Evolutionary conservation across 73 alveolate species (phyloP).

Genomic region (Paramecium sonneborni): DNA sequence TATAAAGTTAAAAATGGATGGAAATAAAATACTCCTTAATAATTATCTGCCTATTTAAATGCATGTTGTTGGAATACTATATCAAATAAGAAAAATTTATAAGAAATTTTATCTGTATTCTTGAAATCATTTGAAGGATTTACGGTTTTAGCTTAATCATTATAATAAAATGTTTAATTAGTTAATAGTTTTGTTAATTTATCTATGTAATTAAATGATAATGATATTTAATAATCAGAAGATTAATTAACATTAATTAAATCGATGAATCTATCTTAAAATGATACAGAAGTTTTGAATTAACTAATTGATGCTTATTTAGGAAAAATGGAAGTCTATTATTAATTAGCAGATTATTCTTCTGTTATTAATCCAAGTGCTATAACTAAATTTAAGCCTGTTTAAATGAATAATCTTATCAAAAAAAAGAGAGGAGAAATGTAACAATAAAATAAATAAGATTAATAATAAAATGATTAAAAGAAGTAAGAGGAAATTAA

Average conservation of each 20-base stretch:
- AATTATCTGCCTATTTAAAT: conserved; percentile 26
- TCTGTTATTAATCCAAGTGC: neutral
- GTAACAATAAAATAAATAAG: neutral
- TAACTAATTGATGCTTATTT: neutral
- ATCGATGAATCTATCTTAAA: neutral
- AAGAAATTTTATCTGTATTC: conserved; percentile 36
- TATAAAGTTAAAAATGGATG: conserved; percentile 46
- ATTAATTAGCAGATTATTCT: neutral
- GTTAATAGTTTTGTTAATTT: conserved; percentile 7
- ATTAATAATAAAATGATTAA: neutral
- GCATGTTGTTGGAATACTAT: conserved; percentile 51
- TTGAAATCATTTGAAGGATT: conserved; percentile 40
- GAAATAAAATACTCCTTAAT: conserved; percentile 3
- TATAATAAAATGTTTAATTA: neutral
- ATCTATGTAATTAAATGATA: neutral
- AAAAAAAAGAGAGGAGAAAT: conserved; percentile 11
- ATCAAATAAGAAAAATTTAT: conserved; percentile 15
- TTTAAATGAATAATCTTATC: neutral
- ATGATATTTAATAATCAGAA: neutral
- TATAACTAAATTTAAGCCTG: neutral
- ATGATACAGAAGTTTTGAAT: conserved; percentile 27
- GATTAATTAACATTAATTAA: neutral
- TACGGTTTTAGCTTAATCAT: neutral
- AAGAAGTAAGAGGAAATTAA: neutral
- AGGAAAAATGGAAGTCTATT: conserved; percentile 5